Conservation (phyloP, 345 rosid species). For the Firmiana major region DNA sequence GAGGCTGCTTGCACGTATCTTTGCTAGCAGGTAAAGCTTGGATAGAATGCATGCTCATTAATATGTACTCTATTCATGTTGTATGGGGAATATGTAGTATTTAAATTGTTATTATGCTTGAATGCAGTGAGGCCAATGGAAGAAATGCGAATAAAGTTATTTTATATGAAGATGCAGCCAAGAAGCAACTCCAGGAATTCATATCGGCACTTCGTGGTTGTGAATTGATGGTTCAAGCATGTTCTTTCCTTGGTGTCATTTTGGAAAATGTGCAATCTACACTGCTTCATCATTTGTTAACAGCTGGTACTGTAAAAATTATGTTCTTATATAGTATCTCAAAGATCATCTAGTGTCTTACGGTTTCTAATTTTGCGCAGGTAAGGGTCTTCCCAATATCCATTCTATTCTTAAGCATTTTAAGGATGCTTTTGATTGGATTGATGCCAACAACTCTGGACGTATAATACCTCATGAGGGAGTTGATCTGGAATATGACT, state of each 20-base stretch:
- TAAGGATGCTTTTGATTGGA: conserved; percentile 95
- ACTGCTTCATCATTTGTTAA: conserved; percentile 60
- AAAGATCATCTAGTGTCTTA: conserved; percentile 27
- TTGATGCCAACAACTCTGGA: conserved; percentile 79
- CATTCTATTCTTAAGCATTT: conserved; percentile 60
- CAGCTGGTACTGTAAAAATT: conserved; percentile 53
- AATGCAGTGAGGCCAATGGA: conserved; percentile 81
- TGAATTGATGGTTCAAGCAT: conserved; percentile 72
- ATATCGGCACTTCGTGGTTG: conserved; percentile 80
- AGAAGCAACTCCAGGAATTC: conserved; percentile 87
- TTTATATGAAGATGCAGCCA: conserved; percentile 86
- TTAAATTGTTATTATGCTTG: conserved; percentile 8
- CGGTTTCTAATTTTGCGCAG: conserved; percentile 33
- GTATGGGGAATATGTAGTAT: conserved; percentile 5
- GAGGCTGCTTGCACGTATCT: conserved; percentile 77
- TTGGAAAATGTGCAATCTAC: conserved; percentile 63
- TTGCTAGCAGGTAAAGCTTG: conserved; percentile 62
- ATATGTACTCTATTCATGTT: conserved; percentile 4
- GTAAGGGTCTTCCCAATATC: conserved; percentile 61
- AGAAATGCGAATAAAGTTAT: conserved; percentile 83
- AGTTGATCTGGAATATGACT: conserved; percentile 75
- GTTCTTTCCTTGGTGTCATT: conserved; percentile 62
- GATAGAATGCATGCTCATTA: conserved; percentile 11
- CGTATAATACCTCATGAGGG: conserved; percentile 88
- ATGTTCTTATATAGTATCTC: conserved; percentile 2